phyloP scores from a whole-genome alignment of 2,329 filamentous ascomycete species.

The Pseudocercospora musae region DNA sequence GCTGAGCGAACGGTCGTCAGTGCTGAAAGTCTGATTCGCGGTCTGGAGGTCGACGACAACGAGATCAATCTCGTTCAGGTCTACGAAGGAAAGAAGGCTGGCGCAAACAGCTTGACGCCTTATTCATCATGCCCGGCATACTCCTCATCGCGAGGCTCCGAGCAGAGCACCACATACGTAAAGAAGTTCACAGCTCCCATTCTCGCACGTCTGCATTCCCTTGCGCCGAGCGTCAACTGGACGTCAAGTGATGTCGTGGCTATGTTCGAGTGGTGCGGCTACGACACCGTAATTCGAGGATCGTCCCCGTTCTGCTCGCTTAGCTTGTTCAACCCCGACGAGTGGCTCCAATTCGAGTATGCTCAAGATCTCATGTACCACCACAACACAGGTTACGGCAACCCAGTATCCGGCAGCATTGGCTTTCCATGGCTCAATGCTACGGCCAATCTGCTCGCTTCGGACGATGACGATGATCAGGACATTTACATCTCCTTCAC shows the following conservation, averaged over 20 bases:
- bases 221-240: slow-evolving; percentile 60
- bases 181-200: slow-evolving; percentile 60
- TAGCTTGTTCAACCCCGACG: slow-evolving; percentile 57
- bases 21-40: slow-evolving; percentile 57
- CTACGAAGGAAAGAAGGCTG: slow-evolving; percentile 55
- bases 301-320: slow-evolving; percentile 61
- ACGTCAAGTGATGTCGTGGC: slow-evolving; percentile 60
- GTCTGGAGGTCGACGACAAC: slow-evolving; percentile 53
- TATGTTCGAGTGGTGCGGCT: slow-evolving; percentile 69
- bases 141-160: slow-evolving; percentile 54
- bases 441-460: slow-evolving; percentile 51
- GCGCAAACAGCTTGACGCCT: slow-evolving; percentile 60
- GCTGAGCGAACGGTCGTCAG: slow-evolving; percentile 60
- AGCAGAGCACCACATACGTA: slow-evolving; percentile 43
- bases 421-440: slow-evolving; percentile 67
- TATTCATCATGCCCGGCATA: slow-evolving; percentile 65
- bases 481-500: slow-evolving; percentile 68
- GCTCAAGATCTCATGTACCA: slow-evolving; percentile 66
- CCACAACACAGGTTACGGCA: slow-evolving; percentile 66
- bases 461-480: slow-evolving; percentile 45
- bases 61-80: slow-evolving; percentile 55
- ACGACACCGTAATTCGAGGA: slow-evolving; percentile 66
- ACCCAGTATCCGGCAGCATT: slow-evolving; percentile 53
- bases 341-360: slow-evolving; percentile 64
- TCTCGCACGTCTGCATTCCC: slow-evolving; percentile 53